A percentile compares a stretch with the other conserved stretches of the same genome.
Evolutionary conservation across 1,284 basidiomycete species (phyloP).

Genomic region (Papiliotrema nemorosa): DNA sequence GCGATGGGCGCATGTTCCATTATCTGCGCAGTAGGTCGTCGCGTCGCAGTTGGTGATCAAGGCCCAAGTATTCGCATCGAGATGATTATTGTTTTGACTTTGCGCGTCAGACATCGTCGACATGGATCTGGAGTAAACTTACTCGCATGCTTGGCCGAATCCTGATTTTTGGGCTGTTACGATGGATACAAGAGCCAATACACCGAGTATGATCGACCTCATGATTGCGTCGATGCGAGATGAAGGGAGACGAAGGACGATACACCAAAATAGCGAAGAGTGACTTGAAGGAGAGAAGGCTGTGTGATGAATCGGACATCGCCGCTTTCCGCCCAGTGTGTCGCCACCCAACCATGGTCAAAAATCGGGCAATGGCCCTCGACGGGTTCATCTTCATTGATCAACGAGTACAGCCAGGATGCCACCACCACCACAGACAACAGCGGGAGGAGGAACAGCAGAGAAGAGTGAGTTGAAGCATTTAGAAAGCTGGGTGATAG

Average conservation of each 20-base stretch:
- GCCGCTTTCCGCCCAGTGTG: too few species aligned
- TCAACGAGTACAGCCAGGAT: too few species aligned
- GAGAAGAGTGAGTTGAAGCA: slow-evolving; percentile 41
- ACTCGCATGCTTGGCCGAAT: slow-evolving; percentile 33
- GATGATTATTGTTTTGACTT: slow-evolving; percentile 55
- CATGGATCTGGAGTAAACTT: slow-evolving; percentile 13
- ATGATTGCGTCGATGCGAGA: too few species aligned
- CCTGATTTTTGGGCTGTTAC: slow-evolving; percentile 16
- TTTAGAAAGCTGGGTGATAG: not conserved
- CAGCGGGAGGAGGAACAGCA: slow-evolving; percentile 36
- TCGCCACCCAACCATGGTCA: too few species aligned
- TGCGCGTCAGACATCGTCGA: not conserved
- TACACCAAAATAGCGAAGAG: too few species aligned
- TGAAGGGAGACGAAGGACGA: too few species aligned
- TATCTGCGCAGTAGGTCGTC: slow-evolving; percentile 61
- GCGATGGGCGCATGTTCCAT: slow-evolving; percentile 60
- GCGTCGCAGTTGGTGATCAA: slow-evolving; percentile 73
- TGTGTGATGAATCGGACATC: too few species aligned
- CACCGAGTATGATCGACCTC: too few species aligned
- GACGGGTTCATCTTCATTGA: too few species aligned
- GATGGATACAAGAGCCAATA: not conserved
- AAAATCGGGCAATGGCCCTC: too few species aligned
- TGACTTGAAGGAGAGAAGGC: too few species aligned
- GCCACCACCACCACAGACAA: slow-evolving; percentile 45
- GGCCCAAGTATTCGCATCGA: slow-evolving; percentile 68